phyloP scores from a whole-genome alignment of 1,139 yeast species.

The Pichia sp. region DNA sequence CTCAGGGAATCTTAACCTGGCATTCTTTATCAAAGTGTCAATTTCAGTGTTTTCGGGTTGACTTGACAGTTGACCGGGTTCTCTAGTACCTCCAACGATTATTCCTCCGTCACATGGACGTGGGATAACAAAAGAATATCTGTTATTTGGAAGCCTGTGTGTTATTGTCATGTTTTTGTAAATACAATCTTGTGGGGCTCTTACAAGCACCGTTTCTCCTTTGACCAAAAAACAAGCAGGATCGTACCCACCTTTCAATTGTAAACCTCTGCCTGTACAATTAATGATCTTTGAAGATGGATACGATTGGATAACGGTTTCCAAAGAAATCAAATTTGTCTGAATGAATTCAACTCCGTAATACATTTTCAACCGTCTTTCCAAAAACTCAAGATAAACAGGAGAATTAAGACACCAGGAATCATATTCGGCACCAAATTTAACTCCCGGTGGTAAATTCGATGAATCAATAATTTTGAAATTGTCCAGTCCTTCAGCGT shows the following conservation, averaged over 20 bases:
- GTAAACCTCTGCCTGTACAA: slow-evolving; percentile 56
- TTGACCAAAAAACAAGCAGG: slow-evolving; percentile 43
- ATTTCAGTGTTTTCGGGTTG: slow-evolving; percentile 40
- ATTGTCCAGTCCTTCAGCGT: slow-evolving; percentile 37
- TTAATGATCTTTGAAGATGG: slow-evolving; percentile 38
- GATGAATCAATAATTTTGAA: slow-evolving; percentile 30
- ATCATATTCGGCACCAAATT: slow-evolving; percentile 42
- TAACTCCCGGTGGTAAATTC: slow-evolving; percentile 30
- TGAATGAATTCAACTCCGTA: slow-evolving; percentile 39
- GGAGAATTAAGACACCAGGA: slow-evolving; percentile 63
- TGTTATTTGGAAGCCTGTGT: slow-evolving; percentile 45
- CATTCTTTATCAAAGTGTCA: slow-evolving; percentile 35
- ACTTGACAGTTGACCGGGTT: slow-evolving; percentile 30
- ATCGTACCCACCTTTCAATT: slow-evolving; percentile 49
- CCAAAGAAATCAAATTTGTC: slow-evolving; percentile 31
- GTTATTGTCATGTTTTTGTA: slow-evolving; percentile 44
- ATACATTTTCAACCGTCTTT: slow-evolving; percentile 27
- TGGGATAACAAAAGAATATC: slow-evolving; percentile 59
- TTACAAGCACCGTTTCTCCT: slow-evolving; percentile 40
- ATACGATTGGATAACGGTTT: slow-evolving; percentile 29
- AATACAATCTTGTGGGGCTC: slow-evolving; percentile 34
- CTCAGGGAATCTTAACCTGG: slow-evolving; percentile 43
- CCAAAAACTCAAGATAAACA: slow-evolving; percentile 41
- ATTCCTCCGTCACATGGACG: slow-evolving; percentile 56
- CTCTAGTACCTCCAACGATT: slow-evolving; percentile 70